Evolutionary conservation across 352 stramenopile species (phyloP), one percentile per base, ranked within the genome.

Genomic region (Phytopythium sindhum): DNA sequence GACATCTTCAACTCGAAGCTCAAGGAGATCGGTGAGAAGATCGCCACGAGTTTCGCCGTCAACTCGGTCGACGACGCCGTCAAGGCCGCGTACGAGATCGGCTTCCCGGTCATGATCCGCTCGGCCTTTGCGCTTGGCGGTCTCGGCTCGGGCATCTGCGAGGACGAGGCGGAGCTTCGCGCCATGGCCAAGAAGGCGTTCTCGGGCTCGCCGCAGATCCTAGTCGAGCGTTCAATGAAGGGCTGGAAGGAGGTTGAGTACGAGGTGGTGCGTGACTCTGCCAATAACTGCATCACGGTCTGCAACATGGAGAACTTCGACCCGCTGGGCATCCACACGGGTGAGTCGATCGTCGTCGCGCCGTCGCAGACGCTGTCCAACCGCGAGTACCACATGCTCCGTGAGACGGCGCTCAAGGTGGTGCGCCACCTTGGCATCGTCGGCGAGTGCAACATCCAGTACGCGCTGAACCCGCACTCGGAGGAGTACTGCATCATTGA

Each of bases 191-290:
- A 71, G 62, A 91, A 91, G 71, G 80, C 83, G 0, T 73, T 91
- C 26, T 74, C 84, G 61, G 77, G 79, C 8, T 72, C 81, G 23
- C 74, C 69, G 61, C 97, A 99, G 74, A 98, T 99, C 73, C 78
- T 99, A 39, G 97, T 99, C 64, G 97, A 99, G 66, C 97, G 98
- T 76, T 91, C 95, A 73, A 81, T 99, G 78, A 87, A 89, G 63
- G 97, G 97, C 58, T 99, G 97, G 97, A 99, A 99, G 75, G 97
- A 99, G 80, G 81, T 99, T 42, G 93, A 98, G 77, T 98, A 98
- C 74, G 94, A 98, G 74, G 93, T 98, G 45, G 94, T 98, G 19
- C 81, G 93, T 42, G 93, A 98, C 73, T 77, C 78, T 66, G 89
- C 89, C 59, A 88, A 98, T 80, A 98, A 98, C 76, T 98, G 93